Evolutionary conservation across 352 stramenopile genomes (phyloP).

Genomic region (Phytopythium oedochilum): DNA sequence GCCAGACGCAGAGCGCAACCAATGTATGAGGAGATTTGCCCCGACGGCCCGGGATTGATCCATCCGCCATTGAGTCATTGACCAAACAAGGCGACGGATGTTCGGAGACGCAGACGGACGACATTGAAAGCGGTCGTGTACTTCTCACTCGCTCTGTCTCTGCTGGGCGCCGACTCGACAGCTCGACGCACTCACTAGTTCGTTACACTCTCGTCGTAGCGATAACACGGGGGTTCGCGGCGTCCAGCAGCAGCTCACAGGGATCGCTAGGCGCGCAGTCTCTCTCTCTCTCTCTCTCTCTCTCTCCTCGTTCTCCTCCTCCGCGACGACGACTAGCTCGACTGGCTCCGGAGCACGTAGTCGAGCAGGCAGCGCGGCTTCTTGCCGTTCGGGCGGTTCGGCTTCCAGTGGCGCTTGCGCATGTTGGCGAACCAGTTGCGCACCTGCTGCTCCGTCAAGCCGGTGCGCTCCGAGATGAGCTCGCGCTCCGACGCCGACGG

Average conservation of each 20-base stretch:
- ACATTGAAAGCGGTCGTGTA: neutral
- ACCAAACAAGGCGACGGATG: too few relatives aligned
- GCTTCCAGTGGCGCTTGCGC: slow-evolving; percentile 87
- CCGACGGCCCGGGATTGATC: neutral
- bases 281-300: too few relatives aligned
- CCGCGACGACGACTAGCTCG: slow-evolving; percentile 7
- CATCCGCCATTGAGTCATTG: too few relatives aligned
- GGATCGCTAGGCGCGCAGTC: too few relatives aligned
- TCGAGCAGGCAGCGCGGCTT: slow-evolving; percentile 78
- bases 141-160: neutral
- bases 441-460: slow-evolving; percentile 76
- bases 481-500: slow-evolving; percentile 55
- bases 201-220: slow-evolving; percentile 1
- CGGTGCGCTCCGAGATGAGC: slow-evolving; percentile 64
- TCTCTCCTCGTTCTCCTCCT: neutral
- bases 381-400: slow-evolving; percentile 56
- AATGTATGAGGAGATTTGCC: slow-evolving; percentile 17
- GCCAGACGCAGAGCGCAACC: slow-evolving; percentile 2
- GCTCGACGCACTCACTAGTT: neutral
- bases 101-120: too few relatives aligned
- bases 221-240: neutral
- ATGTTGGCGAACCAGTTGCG: slow-evolving; percentile 90
- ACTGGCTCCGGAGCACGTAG: slow-evolving; percentile 63
- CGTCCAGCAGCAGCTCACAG: neutral
- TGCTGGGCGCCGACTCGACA: neutral